phyloP scores from a whole-genome alignment of 2,329 filamentous ascomycete genomes.

The Nigrospora osmanthi region DNA sequence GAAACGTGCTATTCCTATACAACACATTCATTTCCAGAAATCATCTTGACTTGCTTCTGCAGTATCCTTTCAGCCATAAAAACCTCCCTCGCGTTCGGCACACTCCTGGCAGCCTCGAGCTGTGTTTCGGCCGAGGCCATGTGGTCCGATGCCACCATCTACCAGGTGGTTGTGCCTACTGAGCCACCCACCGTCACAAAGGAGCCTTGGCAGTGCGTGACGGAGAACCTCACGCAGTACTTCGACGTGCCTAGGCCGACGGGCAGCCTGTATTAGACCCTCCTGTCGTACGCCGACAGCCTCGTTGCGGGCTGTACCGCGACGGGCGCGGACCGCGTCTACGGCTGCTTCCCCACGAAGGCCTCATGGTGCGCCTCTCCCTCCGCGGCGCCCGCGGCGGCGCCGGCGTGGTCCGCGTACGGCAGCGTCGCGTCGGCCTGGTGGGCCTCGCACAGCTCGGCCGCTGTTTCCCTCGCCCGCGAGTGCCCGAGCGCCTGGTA shows the following conservation, averaged over 20 bases:
- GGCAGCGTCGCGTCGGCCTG: not conserved
- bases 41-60: no score
- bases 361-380: not conserved
- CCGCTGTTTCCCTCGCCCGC: not conserved
- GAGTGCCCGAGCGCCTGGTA: not conserved
- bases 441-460: not conserved
- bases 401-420: not conserved
- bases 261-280: not conserved
- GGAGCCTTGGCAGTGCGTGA: conserved; percentile 4
- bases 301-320: not conserved
- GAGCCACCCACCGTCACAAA: not conserved
- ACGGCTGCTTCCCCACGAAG: no score
- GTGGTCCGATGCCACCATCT: not conserved
- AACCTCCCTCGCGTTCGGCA: no score
- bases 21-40: no score
- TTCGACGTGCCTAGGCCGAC: conserved; percentile 4
- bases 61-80: no score
- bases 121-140: no score
- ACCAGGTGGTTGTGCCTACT: not conserved
- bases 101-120: no score
- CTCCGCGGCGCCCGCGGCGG: not conserved
- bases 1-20: no score
- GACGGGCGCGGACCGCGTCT: no score
- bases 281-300: not conserved
- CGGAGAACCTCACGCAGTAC: conserved; percentile 2